Percentiles rank a stretch among this genome's conserved stretches.
Evolutionary conservation across 192 early-diverging fungal species (phyloP).

Genomic region (Phycomyces blakesleeanus): DNA sequence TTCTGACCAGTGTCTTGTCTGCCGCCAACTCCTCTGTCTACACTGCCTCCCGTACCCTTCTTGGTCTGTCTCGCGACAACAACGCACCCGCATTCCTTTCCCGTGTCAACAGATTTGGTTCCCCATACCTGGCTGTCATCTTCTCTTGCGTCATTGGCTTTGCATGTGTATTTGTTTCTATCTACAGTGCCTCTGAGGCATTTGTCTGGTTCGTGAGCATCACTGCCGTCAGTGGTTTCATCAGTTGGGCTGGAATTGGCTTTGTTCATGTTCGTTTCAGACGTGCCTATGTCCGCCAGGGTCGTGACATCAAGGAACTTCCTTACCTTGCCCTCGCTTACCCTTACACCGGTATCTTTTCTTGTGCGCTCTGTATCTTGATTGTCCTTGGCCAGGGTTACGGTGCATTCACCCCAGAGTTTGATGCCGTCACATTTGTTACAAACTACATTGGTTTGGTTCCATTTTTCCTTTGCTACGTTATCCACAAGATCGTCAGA

Average conservation of each 20-base stretch:
- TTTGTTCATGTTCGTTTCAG: conserved; percentile 79
- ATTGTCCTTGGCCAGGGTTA: conserved; percentile 66
- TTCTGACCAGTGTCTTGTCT: conserved; percentile 57
- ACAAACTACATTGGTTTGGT: conserved; percentile 60
- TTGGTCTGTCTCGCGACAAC: conserved; percentile 66
- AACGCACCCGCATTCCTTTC: conserved; percentile 64
- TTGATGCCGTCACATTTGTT: conserved; percentile 48
- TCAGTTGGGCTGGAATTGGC: conserved; percentile 80
- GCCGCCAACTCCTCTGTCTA: conserved; percentile 80
- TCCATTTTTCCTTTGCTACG: conserved; percentile 55
- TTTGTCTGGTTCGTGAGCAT: conserved; percentile 63
- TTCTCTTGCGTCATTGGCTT: conserved; percentile 52
- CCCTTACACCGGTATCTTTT: conserved; percentile 64
- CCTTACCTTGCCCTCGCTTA: conserved; percentile 67
- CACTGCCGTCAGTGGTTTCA: conserved; percentile 70
- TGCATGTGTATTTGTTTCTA: conserved; percentile 49
- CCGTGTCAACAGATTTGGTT: conserved; percentile 49
- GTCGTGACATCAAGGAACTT: conserved; percentile 52
- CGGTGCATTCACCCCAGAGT: conserved; percentile 47
- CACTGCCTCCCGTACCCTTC: conserved; percentile 73
- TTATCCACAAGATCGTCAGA: conserved; percentile 55
- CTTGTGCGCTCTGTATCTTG: conserved; percentile 51
- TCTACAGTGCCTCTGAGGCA: conserved; percentile 37
- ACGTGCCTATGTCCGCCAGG: conserved; percentile 66
- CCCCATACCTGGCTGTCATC: conserved; percentile 54